phyloP scores from a whole-genome alignment of 352 stramenopile species.

The Blastocystis sp. region DNA sequence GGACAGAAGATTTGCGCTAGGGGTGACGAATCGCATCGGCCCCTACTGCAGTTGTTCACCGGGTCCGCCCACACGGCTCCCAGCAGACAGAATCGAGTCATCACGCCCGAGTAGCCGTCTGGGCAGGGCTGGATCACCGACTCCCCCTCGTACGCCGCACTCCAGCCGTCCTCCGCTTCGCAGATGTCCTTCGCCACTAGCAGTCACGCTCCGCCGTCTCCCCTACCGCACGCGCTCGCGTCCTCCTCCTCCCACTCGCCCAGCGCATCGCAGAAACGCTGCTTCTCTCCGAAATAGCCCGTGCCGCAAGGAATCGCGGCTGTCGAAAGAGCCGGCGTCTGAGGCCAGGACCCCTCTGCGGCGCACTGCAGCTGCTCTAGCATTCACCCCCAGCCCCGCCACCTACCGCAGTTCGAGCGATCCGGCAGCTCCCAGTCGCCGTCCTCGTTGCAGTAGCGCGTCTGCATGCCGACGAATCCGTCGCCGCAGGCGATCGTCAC shows the following conservation, averaged over 20 bases:
- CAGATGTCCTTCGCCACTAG: background rate
- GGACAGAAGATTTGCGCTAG: background rate
- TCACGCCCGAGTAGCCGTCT: background rate
- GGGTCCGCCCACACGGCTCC: background rate
- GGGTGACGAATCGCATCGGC: background rate
- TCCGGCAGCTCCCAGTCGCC: constrained; percentile 1
- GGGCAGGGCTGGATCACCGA: background rate
- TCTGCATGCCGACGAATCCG: constrained; percentile 35
- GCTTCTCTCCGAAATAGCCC: background rate
- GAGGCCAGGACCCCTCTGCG: background rate
- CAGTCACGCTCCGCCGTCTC: background rate
- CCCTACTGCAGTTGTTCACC: background rate
- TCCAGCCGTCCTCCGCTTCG: background rate
- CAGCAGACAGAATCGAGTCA: background rate
- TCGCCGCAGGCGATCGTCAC: background rate
- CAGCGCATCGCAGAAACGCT: background rate
- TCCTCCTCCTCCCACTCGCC: background rate
- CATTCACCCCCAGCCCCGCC: background rate
- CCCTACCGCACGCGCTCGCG: background rate
- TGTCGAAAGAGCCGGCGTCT: background rate
- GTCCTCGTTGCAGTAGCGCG: constrained; percentile 19
- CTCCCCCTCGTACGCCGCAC: background rate
- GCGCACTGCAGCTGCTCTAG: background rate
- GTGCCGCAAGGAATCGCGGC: background rate
- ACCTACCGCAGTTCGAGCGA: background rate